These are phyloP conservation scores for Podospora didyma DNA, from an alignment of 495 filamentous ascomycete species.

Conservation along the genomic window DNA sequence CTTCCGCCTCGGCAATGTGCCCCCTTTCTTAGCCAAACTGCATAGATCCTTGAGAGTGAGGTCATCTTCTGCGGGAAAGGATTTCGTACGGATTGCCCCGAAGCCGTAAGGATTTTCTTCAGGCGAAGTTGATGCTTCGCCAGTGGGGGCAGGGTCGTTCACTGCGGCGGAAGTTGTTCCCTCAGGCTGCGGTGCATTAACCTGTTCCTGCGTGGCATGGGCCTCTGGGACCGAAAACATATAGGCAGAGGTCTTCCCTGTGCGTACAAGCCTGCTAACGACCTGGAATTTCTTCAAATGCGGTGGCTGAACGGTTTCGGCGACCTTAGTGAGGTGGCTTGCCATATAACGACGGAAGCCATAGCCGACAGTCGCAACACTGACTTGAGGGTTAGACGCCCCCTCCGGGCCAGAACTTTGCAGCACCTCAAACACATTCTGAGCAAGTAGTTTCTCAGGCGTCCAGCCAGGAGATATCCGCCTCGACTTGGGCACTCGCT, in stretches of 20 bases:
- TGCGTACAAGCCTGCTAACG: slow-evolving; percentile 35
- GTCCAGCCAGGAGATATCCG: slow-evolving; percentile 36
- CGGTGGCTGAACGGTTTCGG: slow-evolving; percentile 39
- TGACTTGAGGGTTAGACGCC: slow-evolving; percentile 40
- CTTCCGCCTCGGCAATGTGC: slow-evolving; percentile 21
- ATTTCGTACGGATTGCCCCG: slow-evolving; percentile 18
- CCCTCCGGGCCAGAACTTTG: slow-evolving; percentile 36
- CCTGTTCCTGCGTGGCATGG: background rate
- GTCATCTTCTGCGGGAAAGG: slow-evolving; percentile 11
- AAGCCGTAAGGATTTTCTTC: slow-evolving; percentile 21
- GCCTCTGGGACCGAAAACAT: slow-evolving; percentile 32
- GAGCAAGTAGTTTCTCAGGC: slow-evolving; percentile 40
- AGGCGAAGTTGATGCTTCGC: background rate
- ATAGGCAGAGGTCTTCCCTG: slow-evolving; percentile 43
- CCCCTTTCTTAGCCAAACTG: slow-evolving; percentile 13
- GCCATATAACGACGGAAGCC: slow-evolving; percentile 42
- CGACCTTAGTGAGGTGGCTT: slow-evolving; percentile 34
- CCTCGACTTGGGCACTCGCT: slow-evolving; percentile 16
- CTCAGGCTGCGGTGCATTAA: slow-evolving; percentile 6
- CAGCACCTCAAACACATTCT: slow-evolving; percentile 41
- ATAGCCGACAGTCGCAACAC: slow-evolving; percentile 38
- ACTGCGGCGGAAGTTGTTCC: background rate
- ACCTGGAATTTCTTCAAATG: slow-evolving; percentile 42
- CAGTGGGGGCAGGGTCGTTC: background rate
- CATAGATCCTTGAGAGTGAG: slow-evolving; percentile 21